Evolutionary conservation across 805 yeast species (phyloP).

Genomic region (Schwanniomyces sp.): DNA sequence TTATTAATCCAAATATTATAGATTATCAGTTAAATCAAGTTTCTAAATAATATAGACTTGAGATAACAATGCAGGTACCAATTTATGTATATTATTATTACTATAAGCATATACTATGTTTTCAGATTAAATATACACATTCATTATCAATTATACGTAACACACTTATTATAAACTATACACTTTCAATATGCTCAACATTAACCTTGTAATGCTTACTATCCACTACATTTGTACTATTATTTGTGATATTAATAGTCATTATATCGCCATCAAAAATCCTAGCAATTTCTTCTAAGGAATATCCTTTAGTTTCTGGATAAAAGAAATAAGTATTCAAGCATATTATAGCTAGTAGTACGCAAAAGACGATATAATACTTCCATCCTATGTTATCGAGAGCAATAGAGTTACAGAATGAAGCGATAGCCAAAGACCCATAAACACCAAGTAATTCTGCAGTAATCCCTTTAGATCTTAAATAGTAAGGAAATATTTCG

Average conservation of each 20-base stretch:
- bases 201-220: background rate
- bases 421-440: slow-evolving; percentile 21
- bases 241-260: background rate
- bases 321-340: slow-evolving; percentile 49
- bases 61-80: too few species aligned
- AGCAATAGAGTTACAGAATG: slow-evolving; percentile 36
- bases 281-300: slow-evolving; percentile 67
- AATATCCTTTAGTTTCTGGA: slow-evolving; percentile 76
- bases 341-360: slow-evolving; percentile 27
- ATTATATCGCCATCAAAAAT: slow-evolving; percentile 39
- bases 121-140: too few species aligned
- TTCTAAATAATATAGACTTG: too few species aligned
- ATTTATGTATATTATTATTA: too few species aligned
- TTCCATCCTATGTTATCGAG: slow-evolving; percentile 43
- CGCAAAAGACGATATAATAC: slow-evolving; percentile 42
- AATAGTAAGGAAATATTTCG: slow-evolving; percentile 38
- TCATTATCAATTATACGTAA: too few species aligned
- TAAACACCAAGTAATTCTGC: slow-evolving; percentile 22
- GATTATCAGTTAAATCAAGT: too few species aligned
- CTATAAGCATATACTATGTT: too few species aligned
- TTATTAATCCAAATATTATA: too few species aligned
- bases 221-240: background rate
- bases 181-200: background rate
- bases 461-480: slow-evolving; percentile 43
- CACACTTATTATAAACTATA: too few species aligned